These are phyloP conservation scores for Erucastrum elatum DNA, from an alignment of 345 rosid genomes.

Conservation along the genomic window DNA sequence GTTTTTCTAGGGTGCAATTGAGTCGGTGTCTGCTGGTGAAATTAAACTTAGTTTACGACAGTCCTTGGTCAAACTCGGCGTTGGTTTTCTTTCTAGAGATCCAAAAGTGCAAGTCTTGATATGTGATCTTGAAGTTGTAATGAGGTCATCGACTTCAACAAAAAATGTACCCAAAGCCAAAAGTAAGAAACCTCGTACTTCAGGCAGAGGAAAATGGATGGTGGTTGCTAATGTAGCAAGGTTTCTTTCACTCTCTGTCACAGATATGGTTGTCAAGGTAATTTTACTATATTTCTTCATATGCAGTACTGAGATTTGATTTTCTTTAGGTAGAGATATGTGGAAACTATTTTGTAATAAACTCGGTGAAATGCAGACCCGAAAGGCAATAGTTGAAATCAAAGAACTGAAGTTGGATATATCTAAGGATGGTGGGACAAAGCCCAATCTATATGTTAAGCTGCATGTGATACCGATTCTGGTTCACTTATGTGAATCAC, in stretches of 20 bases:
- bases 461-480: constrained; percentile 69
- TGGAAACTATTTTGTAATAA: neutral
- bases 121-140: constrained; percentile 79
- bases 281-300: neutral
- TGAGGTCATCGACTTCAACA: constrained; percentile 67
- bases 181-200: constrained; percentile 49
- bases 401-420: constrained; percentile 78
- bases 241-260: constrained; percentile 82
- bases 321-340: neutral
- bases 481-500: constrained; percentile 65
- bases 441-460: constrained; percentile 62
- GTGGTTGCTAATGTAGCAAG: constrained; percentile 84
- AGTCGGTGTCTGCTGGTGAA: constrained; percentile 88
- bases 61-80: constrained; percentile 91
- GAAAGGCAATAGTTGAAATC: constrained; percentile 62
- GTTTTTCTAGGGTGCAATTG: constrained; percentile 82
- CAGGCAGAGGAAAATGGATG: constrained; percentile 94
- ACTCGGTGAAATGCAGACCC: constrained; percentile 55
- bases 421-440: constrained; percentile 75
- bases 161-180: constrained; percentile 55
- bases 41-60: constrained; percentile 87
- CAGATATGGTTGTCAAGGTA: constrained; percentile 88
- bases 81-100: constrained; percentile 82
- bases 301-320: neutral
- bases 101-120: constrained; percentile 86